A percentile compares a stretch with the other conserved stretches of the same genome.
Conservation (phyloP, 2,329 filamentous ascomycete genomes). For the Chaetoscypha palmicola region DNA sequence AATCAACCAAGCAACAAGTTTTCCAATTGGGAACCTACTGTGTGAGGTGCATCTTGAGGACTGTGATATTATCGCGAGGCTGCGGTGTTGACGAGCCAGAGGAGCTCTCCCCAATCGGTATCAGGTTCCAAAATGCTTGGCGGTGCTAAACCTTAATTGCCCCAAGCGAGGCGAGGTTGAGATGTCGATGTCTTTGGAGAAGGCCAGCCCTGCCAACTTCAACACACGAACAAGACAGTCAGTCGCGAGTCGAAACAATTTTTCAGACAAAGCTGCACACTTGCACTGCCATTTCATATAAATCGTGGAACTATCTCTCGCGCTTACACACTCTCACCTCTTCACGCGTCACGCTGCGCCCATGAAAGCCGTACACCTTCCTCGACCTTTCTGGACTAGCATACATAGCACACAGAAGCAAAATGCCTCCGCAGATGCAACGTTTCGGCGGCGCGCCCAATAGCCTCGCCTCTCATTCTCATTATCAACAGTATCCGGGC, state of each 20-base stretch:
- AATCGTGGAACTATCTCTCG: not conserved
- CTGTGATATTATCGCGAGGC: conserved; percentile 11
- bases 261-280: not conserved
- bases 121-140: conserved; percentile 11
- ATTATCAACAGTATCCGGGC: conserved; percentile 33
- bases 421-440: conserved; percentile 32
- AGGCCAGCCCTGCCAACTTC: not conserved
- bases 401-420: conserved; percentile 27
- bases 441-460: conserved; percentile 30
- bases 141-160: conserved; percentile 12
- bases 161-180: conserved; percentile 4
- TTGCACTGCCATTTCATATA: too few relatives aligned
- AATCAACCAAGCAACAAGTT: not conserved
- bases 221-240: not conserved
- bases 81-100: conserved; percentile 10
- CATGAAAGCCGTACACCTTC: conserved; percentile 29
- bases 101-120: conserved; percentile 1
- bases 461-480: conserved; percentile 33
- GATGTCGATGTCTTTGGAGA: conserved; percentile 9
- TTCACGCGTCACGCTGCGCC: conserved; percentile 26
- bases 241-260: not conserved
- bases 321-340: not conserved
- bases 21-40: conserved; percentile 17
- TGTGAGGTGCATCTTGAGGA: conserved; percentile 29
- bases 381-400: conserved; percentile 27